A percentile compares a stretch with the other conserved stretches of the same genome.
Evolutionary conservation across 768 basidiomycete species (phyloP).

Genomic region (Tulasnella sp.): DNA sequence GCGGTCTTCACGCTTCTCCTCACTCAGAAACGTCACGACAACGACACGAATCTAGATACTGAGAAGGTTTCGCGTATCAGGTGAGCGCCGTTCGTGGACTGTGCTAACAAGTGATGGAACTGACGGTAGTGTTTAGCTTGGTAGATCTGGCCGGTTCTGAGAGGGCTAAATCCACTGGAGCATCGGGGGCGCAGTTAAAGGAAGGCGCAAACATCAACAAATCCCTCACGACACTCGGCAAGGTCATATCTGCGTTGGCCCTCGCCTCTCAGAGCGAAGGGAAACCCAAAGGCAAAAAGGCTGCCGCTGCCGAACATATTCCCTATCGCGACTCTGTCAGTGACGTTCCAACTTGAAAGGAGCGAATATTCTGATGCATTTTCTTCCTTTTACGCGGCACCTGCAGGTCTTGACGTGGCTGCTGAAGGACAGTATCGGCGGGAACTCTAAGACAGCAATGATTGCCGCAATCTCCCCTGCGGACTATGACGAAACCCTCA

Average conservation of each 20-base stretch:
- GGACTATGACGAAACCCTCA: conserved; percentile 95
- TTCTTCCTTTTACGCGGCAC: neutral
- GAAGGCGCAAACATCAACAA: conserved; percentile 99
- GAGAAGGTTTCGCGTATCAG: conserved; percentile 99
- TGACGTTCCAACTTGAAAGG: conserved; percentile 15
- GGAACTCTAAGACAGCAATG: conserved; percentile 98
- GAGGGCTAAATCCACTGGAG: conserved; percentile 94
- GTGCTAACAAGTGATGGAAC: neutral
- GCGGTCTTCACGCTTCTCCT: conserved; percentile 94
- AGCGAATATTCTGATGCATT: neutral
- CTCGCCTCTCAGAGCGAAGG: conserved; percentile 48
- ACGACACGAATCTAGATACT: conserved; percentile 75
- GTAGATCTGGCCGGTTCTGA: conserved; percentile 97
- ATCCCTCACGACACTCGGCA: conserved; percentile 92
- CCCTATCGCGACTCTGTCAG: conserved; percentile 95
- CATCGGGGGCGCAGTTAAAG: conserved; percentile 90
- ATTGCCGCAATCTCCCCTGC: conserved; percentile 98
- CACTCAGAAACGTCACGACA: conserved; percentile 84
- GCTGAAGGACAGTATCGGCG: conserved; percentile 93
- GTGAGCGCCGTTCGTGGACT: conserved; percentile 30
- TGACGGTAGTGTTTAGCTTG: conserved; percentile 40
- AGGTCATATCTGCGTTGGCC: conserved; percentile 90
- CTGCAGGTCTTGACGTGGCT: conserved; percentile 90
- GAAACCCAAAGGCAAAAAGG: conserved; percentile 56
- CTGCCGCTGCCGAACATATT: conserved; percentile 82